Evolutionary conservation across 2,329 filamentous ascomycete genomes (phyloP).

Genomic region (Fonsecaea pedrosoi): DNA sequence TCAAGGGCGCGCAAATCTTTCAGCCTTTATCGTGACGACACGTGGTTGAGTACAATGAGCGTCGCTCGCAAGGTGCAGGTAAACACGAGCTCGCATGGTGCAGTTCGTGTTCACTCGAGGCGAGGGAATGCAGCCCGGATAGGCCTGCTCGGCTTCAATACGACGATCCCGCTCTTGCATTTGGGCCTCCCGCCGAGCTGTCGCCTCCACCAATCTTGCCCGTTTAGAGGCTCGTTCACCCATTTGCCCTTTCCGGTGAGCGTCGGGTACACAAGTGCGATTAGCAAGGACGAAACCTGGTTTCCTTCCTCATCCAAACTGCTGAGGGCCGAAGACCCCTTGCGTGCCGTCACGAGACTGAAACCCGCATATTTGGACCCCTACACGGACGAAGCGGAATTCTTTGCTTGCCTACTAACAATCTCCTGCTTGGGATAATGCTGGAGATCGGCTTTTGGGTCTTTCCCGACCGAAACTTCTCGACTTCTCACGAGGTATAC

Average conservation of each 20-base stretch:
- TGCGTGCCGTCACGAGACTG: background rate
- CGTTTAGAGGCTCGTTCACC: background rate
- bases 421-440: background rate
- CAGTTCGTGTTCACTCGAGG: slow-evolving; percentile 19
- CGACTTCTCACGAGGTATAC: background rate
- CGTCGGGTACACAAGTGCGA: slow-evolving; percentile 5
- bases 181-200: slow-evolving; percentile 32
- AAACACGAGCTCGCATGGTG: slow-evolving; percentile 27
- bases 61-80: slow-evolving; percentile 20
- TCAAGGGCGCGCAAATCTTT: background rate
- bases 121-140: background rate
- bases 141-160: slow-evolving; percentile 5
- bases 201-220: slow-evolving; percentile 1
- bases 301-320: background rate
- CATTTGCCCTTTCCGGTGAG: slow-evolving; percentile 10
- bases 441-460: background rate
- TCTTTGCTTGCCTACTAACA: background rate
- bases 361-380: background rate
- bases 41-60: slow-evolving; percentile 18
- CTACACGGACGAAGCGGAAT: background rate
- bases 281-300: slow-evolving; percentile 6
- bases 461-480: background rate
- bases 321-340: background rate
- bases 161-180: slow-evolving; percentile 13
- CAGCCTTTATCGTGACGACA: slow-evolving; percentile 27